Evolutionary conservation across 129 eudicot genomes (phyloP).

Genomic region (Oenanthe sinensis): DNA sequence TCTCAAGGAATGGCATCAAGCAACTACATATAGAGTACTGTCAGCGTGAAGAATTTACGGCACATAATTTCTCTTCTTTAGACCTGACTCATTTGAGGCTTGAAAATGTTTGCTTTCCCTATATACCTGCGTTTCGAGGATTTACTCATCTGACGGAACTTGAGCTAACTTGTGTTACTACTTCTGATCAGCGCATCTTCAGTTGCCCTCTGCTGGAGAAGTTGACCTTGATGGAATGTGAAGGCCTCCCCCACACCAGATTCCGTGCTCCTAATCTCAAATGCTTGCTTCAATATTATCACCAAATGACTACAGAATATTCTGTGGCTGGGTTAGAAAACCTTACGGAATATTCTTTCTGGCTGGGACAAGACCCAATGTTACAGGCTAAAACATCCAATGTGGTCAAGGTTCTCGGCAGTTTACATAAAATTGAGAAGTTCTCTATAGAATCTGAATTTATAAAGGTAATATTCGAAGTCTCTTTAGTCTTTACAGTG

Average conservation of each 20-base stretch:
- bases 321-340: background rate
- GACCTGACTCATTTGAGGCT: background rate
- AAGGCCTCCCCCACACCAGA: background rate
- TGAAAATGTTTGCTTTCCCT: fast-evolving
- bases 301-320: too few relatives aligned
- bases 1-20: background rate
- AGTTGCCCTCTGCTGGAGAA: background rate
- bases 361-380: too few relatives aligned
- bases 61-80: background rate
- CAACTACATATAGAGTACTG: background rate
- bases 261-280: background rate
- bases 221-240: background rate
- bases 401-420: background rate
- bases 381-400: background rate
- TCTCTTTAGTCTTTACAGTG: too few relatives aligned
- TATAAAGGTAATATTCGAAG: too few relatives aligned
- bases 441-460: too few relatives aligned
- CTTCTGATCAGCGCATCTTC: background rate
- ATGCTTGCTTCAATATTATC: background rate
- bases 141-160: background rate
- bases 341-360: background rate
- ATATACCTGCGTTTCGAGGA: background rate
- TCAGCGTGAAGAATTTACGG: background rate
- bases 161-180: background rate
- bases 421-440: background rate